Conservation (phyloP, 352 stramenopile species). For the Phytopythium ostracodes region DNA sequence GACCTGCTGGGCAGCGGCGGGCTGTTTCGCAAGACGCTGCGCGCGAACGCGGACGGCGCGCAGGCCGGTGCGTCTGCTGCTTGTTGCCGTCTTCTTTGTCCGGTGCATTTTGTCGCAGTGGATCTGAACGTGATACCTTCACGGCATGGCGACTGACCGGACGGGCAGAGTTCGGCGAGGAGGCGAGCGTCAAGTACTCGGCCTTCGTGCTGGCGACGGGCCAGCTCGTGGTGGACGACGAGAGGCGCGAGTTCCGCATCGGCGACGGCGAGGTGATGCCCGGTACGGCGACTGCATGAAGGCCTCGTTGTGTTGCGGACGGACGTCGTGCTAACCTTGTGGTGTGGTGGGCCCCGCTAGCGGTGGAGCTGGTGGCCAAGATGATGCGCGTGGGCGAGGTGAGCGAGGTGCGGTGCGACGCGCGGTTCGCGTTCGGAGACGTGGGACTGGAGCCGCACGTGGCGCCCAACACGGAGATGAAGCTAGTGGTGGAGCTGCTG, state of each 20-base stretch:
- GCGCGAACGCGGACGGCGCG: slow-evolving; percentile 44
- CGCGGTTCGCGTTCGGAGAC: slow-evolving; percentile 72
- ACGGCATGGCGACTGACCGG: no score
- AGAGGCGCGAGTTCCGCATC: slow-evolving; percentile 71
- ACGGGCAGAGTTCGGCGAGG: slow-evolving; percentile 70
- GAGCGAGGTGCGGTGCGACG: slow-evolving; percentile 69
- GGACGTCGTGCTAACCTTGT: not conserved
- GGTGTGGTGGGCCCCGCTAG: slow-evolving; percentile 21
- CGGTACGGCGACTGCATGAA: slow-evolving; percentile 24
- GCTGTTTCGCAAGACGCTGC: slow-evolving; percentile 71
- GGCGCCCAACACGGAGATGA: slow-evolving; percentile 40
- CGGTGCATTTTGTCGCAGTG: no score
- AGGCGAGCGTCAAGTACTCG: slow-evolving; percentile 72
- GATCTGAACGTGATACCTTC: no score
- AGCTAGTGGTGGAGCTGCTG: slow-evolving; percentile 53
- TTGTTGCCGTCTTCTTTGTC: no score
- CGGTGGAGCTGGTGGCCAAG: slow-evolving; percentile 72
- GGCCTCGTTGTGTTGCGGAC: no score
- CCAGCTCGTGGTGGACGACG: slow-evolving; percentile 33
- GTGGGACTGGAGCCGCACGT: slow-evolving; percentile 50
- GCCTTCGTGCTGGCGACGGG: slow-evolving; percentile 46
- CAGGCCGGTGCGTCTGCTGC: slow-evolving; percentile 40
- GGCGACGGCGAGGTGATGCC: slow-evolving; percentile 80
- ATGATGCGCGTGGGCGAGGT: slow-evolving; percentile 75
- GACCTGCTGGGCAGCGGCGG: slow-evolving; percentile 76